Conservation (phyloP, 1,284 basidiomycete genomes). For the Trichosporon coremiiforme region DNA sequence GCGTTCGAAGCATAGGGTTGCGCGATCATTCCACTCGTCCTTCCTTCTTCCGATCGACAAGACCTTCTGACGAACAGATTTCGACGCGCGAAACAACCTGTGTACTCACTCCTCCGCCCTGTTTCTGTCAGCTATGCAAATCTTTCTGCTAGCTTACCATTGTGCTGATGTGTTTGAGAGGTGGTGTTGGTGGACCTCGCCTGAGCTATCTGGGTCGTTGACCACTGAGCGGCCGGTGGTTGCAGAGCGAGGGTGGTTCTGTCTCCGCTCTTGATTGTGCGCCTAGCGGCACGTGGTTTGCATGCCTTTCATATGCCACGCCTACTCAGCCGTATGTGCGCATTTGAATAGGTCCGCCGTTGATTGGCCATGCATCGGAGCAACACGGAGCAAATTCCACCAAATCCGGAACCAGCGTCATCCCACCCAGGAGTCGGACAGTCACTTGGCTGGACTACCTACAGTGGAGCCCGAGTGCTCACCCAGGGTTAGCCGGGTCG, state of each 20-base stretch:
- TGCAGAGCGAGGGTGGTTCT: slow-evolving; percentile 8
- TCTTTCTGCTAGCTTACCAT: slow-evolving; percentile 5
- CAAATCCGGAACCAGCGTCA: slow-evolving; percentile 14
- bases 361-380: slow-evolving; percentile 17
- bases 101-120: slow-evolving; percentile 35
- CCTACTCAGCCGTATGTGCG: not conserved
- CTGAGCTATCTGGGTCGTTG: not conserved
- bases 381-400: slow-evolving; percentile 19
- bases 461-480: slow-evolving; percentile 1
- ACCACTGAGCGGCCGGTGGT: slow-evolving; percentile 2
- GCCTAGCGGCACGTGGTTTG: not conserved
- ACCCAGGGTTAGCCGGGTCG: not conserved
- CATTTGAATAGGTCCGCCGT: slow-evolving; percentile 7
- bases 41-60: not conserved
- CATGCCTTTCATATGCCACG: not conserved
- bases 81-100: not conserved
- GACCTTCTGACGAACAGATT: not conserved
- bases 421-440: not conserved
- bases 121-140: slow-evolving; percentile 7
- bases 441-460: not conserved
- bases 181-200: not conserved
- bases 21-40: not conserved
- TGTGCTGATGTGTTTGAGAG: slow-evolving; percentile 17
- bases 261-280: not conserved
- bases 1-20: too few species aligned